Percentiles rank a stretch among this genome's conserved stretches.
Evolutionary conservation across 139 green algal species (phyloP).

Genomic region (Eudorina sp.): DNA sequence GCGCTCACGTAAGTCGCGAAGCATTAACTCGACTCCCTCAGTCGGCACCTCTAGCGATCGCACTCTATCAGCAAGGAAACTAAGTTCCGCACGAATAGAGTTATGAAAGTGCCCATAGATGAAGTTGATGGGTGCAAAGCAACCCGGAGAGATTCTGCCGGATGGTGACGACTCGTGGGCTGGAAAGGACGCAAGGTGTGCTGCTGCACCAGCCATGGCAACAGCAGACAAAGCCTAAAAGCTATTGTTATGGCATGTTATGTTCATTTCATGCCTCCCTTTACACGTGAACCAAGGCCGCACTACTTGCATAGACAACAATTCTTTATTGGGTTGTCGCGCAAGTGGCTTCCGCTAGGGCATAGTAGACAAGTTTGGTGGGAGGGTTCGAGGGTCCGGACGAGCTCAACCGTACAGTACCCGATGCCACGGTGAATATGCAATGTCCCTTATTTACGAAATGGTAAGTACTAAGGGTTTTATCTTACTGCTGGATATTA

Average conservation of each 20-base stretch:
- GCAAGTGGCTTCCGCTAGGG: too few relatives aligned
- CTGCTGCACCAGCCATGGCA: slow-evolving; percentile 24
- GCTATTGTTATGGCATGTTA: background rate
- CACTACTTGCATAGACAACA: too few relatives aligned
- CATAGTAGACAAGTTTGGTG: too few relatives aligned
- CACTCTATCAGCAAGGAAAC: slow-evolving; percentile 64
- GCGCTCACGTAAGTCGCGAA: slow-evolving; percentile 72
- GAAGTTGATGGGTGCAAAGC: slow-evolving; percentile 79
- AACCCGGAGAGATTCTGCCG: too few relatives aligned
- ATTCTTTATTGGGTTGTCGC: too few relatives aligned
- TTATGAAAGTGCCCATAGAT: slow-evolving; percentile 92
- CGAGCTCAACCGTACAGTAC: too few relatives aligned
- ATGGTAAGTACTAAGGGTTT: too few relatives aligned
- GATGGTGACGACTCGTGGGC: background rate
- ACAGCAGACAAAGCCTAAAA: background rate
- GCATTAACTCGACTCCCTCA: slow-evolving; percentile 34
- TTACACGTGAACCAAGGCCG: too few relatives aligned
- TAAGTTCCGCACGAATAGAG: slow-evolving; percentile 83
- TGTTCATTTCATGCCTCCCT: background rate
- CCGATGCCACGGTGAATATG: too few relatives aligned
- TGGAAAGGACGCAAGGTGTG: background rate
- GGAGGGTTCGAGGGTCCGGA: too few relatives aligned
- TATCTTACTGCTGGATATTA: too few relatives aligned
- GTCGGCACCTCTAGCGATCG: slow-evolving; percentile 47
- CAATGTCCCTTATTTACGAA: too few relatives aligned